These are phyloP conservation scores for Heritiera fomes DNA, from an alignment of 345 rosid genomes.

Conservation along the genomic window DNA sequence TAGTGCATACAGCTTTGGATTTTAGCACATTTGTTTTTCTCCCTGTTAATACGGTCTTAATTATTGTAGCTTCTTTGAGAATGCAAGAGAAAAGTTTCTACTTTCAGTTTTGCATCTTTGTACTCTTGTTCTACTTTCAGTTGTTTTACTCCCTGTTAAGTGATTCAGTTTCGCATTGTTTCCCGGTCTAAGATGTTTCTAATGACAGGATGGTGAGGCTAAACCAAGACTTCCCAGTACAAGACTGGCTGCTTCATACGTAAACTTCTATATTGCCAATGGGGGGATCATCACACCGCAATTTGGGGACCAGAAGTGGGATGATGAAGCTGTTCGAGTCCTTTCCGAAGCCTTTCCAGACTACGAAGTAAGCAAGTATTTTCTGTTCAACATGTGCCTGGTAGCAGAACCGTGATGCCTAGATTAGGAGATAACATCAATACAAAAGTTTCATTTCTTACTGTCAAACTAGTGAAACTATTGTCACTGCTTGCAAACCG, in stretches of 20 bases:
- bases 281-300: conserved; percentile 43
- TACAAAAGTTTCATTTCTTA: background rate
- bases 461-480: background rate
- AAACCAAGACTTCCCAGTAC: conserved; percentile 44
- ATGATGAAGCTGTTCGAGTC: conserved; percentile 72
- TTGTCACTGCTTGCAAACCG: background rate
- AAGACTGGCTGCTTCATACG: conserved; percentile 38
- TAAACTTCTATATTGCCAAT: conserved; percentile 21
- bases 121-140: background rate
- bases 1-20: background rate
- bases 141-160: too few relatives aligned
- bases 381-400: conserved; percentile 9
- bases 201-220: conserved; percentile 17
- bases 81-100: background rate
- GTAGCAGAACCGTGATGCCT: background rate
- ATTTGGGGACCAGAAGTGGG: conserved; percentile 81
- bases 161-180: background rate
- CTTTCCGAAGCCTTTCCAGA: conserved; percentile 69
- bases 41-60: background rate
- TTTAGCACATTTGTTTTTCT: background rate
- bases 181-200: background rate
- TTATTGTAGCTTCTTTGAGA: background rate
- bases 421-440: background rate
- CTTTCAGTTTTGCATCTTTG: background rate
- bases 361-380: conserved; percentile 46